Evolutionary conservation across 768 basidiomycete species (phyloP).

Genomic region (Antrodiella citrinella): DNA sequence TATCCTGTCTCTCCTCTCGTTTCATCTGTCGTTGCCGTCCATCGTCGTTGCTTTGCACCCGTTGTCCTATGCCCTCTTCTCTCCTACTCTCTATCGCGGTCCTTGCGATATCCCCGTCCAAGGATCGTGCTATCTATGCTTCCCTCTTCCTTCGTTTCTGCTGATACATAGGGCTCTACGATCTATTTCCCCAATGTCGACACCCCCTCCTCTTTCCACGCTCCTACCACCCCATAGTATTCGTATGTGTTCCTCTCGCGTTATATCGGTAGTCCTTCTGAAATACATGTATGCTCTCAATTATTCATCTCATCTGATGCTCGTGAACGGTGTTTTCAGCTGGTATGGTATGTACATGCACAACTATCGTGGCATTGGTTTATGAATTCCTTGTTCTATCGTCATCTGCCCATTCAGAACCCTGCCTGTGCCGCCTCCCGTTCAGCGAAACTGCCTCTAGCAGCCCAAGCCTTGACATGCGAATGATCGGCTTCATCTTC

Average conservation of each 20-base stretch:
- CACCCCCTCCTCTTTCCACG: background rate
- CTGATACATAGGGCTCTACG: background rate
- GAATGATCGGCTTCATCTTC: slow-evolving; percentile 21
- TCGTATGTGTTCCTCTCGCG: background rate
- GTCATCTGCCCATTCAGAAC: too few relatives aligned
- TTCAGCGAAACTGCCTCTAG: slow-evolving; percentile 52
- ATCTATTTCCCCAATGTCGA: background rate
- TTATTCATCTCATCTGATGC: too few relatives aligned
- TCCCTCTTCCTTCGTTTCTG: background rate
- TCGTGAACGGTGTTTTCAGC: too few relatives aligned
- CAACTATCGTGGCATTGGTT: too few relatives aligned
- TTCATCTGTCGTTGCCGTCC: background rate
- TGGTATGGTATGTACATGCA: too few relatives aligned
- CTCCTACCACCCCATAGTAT: background rate
- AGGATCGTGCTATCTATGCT: background rate
- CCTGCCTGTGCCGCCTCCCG: slow-evolving; percentile 47
- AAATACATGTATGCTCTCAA: background rate
- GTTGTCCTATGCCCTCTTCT: background rate
- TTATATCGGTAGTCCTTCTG: background rate
- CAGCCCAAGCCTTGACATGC: slow-evolving; percentile 50
- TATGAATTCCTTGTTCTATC: too few relatives aligned
- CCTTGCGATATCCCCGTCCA: background rate
- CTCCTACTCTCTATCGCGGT: background rate
- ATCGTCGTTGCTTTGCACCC: background rate
- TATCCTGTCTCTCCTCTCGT: background rate